Percentiles rank a stretch among this genome's conserved stretches.
Evolutionary conservation across 768 basidiomycete genomes (phyloP).

Genomic region (Mycena leptocephala): DNA sequence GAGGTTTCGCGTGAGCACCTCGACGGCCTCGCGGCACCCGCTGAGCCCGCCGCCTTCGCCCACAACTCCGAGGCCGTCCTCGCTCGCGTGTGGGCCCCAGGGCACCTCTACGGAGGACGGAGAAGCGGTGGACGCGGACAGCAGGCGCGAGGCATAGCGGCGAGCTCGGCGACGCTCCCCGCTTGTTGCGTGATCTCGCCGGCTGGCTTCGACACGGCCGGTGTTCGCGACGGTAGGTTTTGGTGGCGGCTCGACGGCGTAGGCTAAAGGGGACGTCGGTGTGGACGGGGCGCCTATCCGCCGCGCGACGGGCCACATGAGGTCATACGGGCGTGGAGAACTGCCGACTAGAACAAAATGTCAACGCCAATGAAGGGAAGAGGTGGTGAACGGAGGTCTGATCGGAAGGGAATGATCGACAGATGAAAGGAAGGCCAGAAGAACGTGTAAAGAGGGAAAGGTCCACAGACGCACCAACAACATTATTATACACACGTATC

Average conservation of each 20-base stretch:
- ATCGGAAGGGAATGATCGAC: too few species aligned
- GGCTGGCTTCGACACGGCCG: neutral
- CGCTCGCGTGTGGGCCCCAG: constrained; percentile 42
- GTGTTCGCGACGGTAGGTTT: constrained; percentile 9
- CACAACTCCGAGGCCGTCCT: constrained; percentile 51
- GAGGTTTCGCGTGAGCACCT: constrained; percentile 90
- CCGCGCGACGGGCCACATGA: constrained; percentile 83
- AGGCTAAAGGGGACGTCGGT: constrained; percentile 14
- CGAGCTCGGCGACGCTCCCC: constrained; percentile 63
- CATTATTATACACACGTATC: constrained; percentile 91
- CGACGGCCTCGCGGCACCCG: constrained; percentile 89
- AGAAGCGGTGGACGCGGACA: constrained; percentile 51
- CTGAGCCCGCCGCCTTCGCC: constrained; percentile 63
- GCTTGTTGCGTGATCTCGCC: neutral
- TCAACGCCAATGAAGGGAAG: too few species aligned
- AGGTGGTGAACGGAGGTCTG: too few species aligned
- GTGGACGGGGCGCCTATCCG: constrained; percentile 50
- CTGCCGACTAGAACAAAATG: constrained; percentile 60
- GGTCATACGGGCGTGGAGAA: constrained; percentile 80
- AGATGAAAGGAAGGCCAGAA: too few species aligned
- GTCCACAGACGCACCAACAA: constrained; percentile 70
- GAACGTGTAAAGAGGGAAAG: neutral
- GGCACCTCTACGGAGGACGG: neutral
- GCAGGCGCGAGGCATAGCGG: constrained; percentile 68
- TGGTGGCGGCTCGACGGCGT: neutral